Evolutionary conservation across 148 eudicot species (phyloP), one percentile per base, ranked within the genome.

Genomic region (Rhododendron griersonianum): DNA sequence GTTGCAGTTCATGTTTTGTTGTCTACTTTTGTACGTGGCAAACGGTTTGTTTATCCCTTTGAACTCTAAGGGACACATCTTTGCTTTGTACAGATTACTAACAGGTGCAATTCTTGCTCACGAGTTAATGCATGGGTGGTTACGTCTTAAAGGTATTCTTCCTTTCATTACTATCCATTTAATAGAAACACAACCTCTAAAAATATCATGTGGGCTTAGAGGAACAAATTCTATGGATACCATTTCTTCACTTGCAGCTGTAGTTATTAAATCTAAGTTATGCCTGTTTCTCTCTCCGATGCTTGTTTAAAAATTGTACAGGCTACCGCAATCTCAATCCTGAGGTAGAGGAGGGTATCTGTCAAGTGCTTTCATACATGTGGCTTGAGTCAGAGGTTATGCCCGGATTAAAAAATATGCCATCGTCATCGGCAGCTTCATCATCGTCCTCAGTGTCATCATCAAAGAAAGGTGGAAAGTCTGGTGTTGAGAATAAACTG

Each of bases 51-150:
- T 65, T 21, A 80, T 47, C 48, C 48, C 47, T 23, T 15, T 63
- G 57, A 79, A 75, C 21, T 57, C 50, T 77, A 35, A 48, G 41
- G 19, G 23, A n/a, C 18, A 83, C 37, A 53, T 39, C 57, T 45
- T 48, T 35, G 55, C 51, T 67, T 50, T 61, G 21, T 93, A 76
- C 95, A 97, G 99, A 88, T 91, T 98, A 86, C 92, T 98, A 30
- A 98, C 99, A 7, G 99, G 98, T 81, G 98, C 99, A 85, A 98
- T 98, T 86, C 96, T 98, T 85, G 97, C 99, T 73, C 99, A 98
- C 50, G 99, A 98, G 88, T 65, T 98, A 83, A 98, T 98, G 99
- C 99, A 95, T 77, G 97, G 95, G 53, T 98, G 99, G 99, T 85
- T 98, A 90, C 99, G 98, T n/a, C 98, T 98, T 55, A 93, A 93